Evolutionary conservation across 2,329 filamentous ascomycete species (phyloP), one percentile per base, ranked within the genome.

Genomic region (Cryoendolithus antarcticus): DNA sequence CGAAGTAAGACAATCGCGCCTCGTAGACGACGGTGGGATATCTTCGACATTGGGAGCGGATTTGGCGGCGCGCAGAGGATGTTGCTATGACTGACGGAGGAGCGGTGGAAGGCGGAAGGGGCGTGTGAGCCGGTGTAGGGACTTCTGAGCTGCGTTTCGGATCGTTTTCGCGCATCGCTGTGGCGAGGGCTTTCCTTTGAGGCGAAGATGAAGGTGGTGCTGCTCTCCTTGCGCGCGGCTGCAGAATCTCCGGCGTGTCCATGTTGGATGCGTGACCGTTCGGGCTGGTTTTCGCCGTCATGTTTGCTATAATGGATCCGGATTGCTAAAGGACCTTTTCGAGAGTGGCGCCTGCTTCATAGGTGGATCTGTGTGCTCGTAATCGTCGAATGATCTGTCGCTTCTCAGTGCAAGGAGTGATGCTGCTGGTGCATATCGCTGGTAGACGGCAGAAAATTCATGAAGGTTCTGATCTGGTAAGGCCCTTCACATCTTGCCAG

Each of bases 21-120:
- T 84, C 75, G 64, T 89, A 98, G 54, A 94, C 84, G 57, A 93
- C 86, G 13, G 84, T 91, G 13, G 93, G 89, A 59, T 96, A 98
- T 48, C 82, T 79, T 52, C 86, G 82, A 43, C 82, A 83, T 41
- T 51, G 49, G 15, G 44, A 47, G 55, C 86, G 81, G 37, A 81
- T 77, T 53, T 89, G 82, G 58, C 86, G 88, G 49, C 88, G 80
- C 13, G 82, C 88, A 9, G 77, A 80, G 32, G 86, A 93, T 45
- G 94, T 80, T 30, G 82, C 86, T 51, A 89, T 82, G 41, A 81
- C 77, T 1, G 89, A 96, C 1, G 88, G 89, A n/a, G 85, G 91
- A 8, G 91, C 91, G 71, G 96, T 88, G 52, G 80, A 73, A 39
- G 89, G 78, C 35, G 94, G 63, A 32, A 88, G 86, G 3, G 88